Percentiles rank a stretch among this genome's conserved stretches.
Evolutionary conservation across 176 grass and related monocot genomes (phyloP).

Genomic region (Cenchrus fungigraminus): DNA sequence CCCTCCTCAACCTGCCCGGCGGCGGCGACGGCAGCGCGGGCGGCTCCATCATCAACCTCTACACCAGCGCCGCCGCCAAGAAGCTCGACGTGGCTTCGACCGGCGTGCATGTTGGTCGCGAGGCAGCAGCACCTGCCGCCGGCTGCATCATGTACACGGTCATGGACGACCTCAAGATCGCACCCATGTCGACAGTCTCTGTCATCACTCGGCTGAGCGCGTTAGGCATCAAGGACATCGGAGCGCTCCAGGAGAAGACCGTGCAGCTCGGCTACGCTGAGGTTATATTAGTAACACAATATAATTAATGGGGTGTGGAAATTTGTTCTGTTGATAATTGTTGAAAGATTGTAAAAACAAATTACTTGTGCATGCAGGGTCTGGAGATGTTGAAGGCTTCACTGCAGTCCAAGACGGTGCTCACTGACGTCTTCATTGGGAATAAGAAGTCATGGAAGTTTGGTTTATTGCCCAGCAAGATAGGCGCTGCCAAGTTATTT

Average conservation of each 20-base stretch:
- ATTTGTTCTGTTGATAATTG: too few relatives aligned
- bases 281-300: background rate
- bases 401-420: slow-evolving; percentile 26
- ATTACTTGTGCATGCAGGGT: background rate
- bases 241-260: slow-evolving; percentile 26
- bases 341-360: too few relatives aligned
- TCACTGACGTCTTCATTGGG: slow-evolving; percentile 22
- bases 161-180: background rate
- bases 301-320: background rate
- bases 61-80: too few relatives aligned
- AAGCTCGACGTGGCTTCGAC: too few relatives aligned
- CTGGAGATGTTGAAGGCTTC: slow-evolving; percentile 5
- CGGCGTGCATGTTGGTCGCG: too few relatives aligned
- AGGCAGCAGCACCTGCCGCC: too few relatives aligned
- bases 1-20: too few relatives aligned
- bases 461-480: background rate
- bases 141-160: too few relatives aligned
- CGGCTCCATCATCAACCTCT: too few relatives aligned
- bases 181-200: slow-evolving; percentile 42
- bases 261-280: slow-evolving; percentile 31
- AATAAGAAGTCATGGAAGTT: background rate
- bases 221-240: slow-evolving; percentile 18
- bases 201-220: slow-evolving; percentile 33
- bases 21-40: too few relatives aligned
- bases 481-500: background rate